Evolutionary conservation across 768 basidiomycete genomes (phyloP), one percentile per base, ranked within the genome.

Genomic region (Tricholoma matsutake): DNA sequence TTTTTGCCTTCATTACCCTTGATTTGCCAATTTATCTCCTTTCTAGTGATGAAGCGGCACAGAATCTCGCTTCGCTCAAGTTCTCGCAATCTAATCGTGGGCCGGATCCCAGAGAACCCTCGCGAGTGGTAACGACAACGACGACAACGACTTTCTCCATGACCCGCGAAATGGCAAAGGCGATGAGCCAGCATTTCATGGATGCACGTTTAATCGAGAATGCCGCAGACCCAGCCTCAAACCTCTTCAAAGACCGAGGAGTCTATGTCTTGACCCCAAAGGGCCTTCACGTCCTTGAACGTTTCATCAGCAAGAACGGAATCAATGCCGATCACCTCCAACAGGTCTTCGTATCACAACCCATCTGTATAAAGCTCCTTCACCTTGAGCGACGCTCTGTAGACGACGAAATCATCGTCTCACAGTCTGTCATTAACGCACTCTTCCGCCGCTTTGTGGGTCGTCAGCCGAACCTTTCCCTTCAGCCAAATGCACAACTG

Each of bases 141-240:
- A 99, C 97, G 6, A 98, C 97, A 5, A 99, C 97, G 45, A 99
- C 97, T 34, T 99, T 99, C 79, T 94, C 94, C 63, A 98, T 99
- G 97, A 94, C 94, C 66, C 90, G 97, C 67, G 97, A 99, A 49
- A 98, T 99, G 92, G 97, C 97, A 64, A 98, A 98, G 79, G 94
- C 94, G 34, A 98, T 99, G 89, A 92, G 94, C 78, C 97, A 99
- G 76, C 95, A 98, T 73, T 98, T 98, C 72, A 97, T 99, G 94
- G 97, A 98, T 67, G 95, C 97, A 60, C 92, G 95, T 65, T 83
- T 98, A 63, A 95, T 98, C 65, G 96, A 98, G 77, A 98, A 98
- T 72, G 96, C 94, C 14, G 86, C 92, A 16, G 97, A 99, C 76
- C 89, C 90, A 34, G 81, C 83, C 22, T 90, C 91, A 14, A 88